phyloP scores from a whole-genome alignment of 768 basidiomycete genomes.

The Floccularia luteovirens region DNA sequence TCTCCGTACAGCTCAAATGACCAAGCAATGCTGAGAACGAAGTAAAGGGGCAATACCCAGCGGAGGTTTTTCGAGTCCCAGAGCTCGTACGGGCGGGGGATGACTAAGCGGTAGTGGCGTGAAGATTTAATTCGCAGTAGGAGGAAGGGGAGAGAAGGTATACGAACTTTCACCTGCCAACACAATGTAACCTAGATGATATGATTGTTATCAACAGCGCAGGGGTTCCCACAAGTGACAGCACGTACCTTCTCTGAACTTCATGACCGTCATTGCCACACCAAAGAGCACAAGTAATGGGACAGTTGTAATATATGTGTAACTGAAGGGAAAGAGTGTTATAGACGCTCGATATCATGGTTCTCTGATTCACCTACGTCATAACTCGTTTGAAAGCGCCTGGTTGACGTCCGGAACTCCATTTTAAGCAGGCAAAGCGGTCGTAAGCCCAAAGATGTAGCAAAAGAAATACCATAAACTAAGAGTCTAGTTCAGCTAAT shows the following conservation, averaged over 20 bases:
- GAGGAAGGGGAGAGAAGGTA: slow-evolving; percentile 6
- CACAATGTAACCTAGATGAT: slow-evolving; percentile 29
- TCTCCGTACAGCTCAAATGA: slow-evolving; percentile 63
- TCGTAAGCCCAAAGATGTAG: slow-evolving; percentile 81
- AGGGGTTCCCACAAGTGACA: no score
- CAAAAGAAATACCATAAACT: slow-evolving; percentile 66
- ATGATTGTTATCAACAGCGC: no score
- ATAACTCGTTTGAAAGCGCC: slow-evolving; percentile 85
- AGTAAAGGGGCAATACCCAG: slow-evolving; percentile 64
- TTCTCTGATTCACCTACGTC: slow-evolving; percentile 47
- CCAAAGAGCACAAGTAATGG: slow-evolving; percentile 60
- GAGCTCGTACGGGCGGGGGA: slow-evolving; percentile 44
- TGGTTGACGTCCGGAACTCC: slow-evolving; percentile 70
- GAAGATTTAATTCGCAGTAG: not conserved
- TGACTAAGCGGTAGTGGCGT: slow-evolving; percentile 29
- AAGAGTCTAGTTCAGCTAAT: slow-evolving; percentile 4
- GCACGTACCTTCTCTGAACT: slow-evolving; percentile 63
- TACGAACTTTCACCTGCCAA: slow-evolving; percentile 24
- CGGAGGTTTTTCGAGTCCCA: slow-evolving; percentile 38
- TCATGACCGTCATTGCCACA: slow-evolving; percentile 52
- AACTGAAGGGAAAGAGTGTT: slow-evolving; percentile 27
- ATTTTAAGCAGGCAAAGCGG: slow-evolving; percentile 64
- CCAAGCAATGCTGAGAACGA: slow-evolving; percentile 70
- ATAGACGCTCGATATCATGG: not conserved
- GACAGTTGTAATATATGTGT: slow-evolving; percentile 72